Base-by-base conservation (phyloP, 2,329 filamentous ascomycete genomes). In the Sporothrix sp. region DNA sequence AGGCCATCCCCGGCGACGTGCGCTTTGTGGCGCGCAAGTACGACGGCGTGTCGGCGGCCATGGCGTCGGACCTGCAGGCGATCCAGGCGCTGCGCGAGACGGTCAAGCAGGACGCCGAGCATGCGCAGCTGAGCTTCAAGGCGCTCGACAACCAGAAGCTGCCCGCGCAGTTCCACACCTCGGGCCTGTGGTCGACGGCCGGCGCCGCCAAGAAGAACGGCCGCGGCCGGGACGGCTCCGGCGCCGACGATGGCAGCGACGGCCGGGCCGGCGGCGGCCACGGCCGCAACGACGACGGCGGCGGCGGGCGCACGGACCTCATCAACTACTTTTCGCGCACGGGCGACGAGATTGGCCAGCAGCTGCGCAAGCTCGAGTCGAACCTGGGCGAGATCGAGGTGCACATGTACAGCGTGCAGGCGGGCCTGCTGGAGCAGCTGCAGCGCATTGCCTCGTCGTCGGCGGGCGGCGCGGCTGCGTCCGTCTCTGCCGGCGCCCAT, bases 341-440 rank as follows among this genome's bases (percentile, higher is more conserved):
- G 18, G 73, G 78, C 1, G 78, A 82, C 56, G 80, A 82, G 56
- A 80, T 85, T 71, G 68, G 71, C 14, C 64, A 69, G 16, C 78
- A 78, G 48, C 71, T 83, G 49, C 69, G 70, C 37, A 73, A 68
- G 53, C 82, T 82, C 59, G 74, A 76, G 59, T 67, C 68, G 40
- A 80, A 79, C 54, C 65, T 85, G 50, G 70, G 71, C 50, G 80
- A 84, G 61, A 82, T 85, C 48, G 81, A 85, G 65, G 71, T 74
- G 56, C 81, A 84, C 60, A 68, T 85, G 54, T 72, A 79, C 54
- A 75, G 77, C 8, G 73, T 85, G n/a, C 79, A 84, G 62, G 70
- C 72, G 13, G 75, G 71, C 32, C 68, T 82, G 53, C 72, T 76
- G 42, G 74, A 79, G 54, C 76, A 83, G 62, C 71, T 82, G 53